Evolutionary conservation across 805 yeast species (phyloP), one percentile per base, ranked within the genome.

Genomic region (Wilhelminamyces savonicus): DNA sequence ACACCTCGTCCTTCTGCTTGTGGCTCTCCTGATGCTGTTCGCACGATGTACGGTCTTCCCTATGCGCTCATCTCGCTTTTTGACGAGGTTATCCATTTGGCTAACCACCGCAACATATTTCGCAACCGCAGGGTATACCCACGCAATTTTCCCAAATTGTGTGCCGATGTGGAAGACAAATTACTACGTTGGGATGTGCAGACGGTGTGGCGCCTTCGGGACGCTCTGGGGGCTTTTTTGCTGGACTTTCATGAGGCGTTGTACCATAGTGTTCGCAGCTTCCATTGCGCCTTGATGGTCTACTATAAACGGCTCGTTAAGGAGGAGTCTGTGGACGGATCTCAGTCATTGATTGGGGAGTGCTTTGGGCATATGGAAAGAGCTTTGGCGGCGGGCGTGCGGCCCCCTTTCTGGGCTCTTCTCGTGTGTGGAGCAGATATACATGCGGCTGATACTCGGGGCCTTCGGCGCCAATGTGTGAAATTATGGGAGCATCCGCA

Each of bases 81-180:
- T 45, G 62, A 66, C 36, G 66, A 66, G 35, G 54, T 63, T 2
- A 59, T 72, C 5, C 62, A 58, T 16, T 50, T 74, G 24, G 57
- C 79, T 2, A 74, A 74, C 43, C 77, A 73, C 41, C 66, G 70
- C 40, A 63, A 69, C 34, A 64, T 68, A 36, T 74, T 74, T 42
- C 35, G 40, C 29, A 40, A 37, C 7, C 40, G 48, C 17, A 59
- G 62, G 16, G 57, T 63, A 20, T 61, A 56, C 25, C 78, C 79
- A 0, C 51, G 78, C 24, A 74, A 73, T 40, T 74, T 71, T 43
- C 78, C 78, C 4, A 59, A 62, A 30, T 54, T 72, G 3, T 73
- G 78, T 40, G 72, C 77, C 30, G 78, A 73, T 30, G 42, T 67
- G 3, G 77, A 73, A 36, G 78, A 73, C 32, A 65, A 60, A 21